A percentile compares a stretch with the other conserved stretches of the same genome.
These are phyloP conservation scores for Deinandra increscens DNA, from an alignment of 129 eudicot species.

Conservation along the genomic window DNA sequence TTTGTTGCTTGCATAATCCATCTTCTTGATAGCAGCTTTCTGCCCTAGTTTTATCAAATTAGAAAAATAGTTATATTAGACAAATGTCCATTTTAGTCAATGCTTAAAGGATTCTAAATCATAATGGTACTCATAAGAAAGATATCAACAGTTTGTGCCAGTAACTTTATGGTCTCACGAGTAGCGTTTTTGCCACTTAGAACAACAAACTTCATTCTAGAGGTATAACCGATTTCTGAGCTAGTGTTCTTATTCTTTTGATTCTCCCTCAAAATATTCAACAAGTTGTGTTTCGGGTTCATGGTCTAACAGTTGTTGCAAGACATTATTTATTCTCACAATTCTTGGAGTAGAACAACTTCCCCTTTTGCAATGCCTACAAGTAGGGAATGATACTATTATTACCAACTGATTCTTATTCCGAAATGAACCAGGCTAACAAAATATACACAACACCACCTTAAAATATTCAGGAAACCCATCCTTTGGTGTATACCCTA, in stretches of 20 bases:
- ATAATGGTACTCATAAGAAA: slow-evolving; percentile 66
- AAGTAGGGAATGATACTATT: slow-evolving; percentile 10
- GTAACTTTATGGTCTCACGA: slow-evolving; percentile 60
- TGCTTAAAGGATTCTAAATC: background rate
- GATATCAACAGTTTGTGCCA: slow-evolving; percentile 80
- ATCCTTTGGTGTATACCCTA: too few relatives aligned
- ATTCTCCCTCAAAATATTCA: slow-evolving; percentile 55
- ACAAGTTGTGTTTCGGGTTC: slow-evolving; percentile 61
- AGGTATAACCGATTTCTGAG: slow-evolving; percentile 28
- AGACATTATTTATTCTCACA: slow-evolving; percentile 60
- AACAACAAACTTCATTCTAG: slow-evolving; percentile 78
- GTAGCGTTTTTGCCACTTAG: slow-evolving; percentile 70
- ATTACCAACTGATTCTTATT: slow-evolving; percentile 9
- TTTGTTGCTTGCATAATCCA: too few relatives aligned
- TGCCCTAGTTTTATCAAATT: too few relatives aligned
- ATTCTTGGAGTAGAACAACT: slow-evolving; percentile 64
- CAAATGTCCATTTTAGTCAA: too few relatives aligned
- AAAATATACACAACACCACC: too few relatives aligned
- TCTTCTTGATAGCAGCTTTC: too few relatives aligned
- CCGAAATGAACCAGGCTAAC: too few relatives aligned
- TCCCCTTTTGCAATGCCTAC: slow-evolving; percentile 82
- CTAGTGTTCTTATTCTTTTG: slow-evolving; percentile 30
- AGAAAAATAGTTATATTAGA: background rate
- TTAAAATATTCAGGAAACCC: too few relatives aligned
- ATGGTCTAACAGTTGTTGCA: slow-evolving; percentile 53